phyloP scores from a whole-genome alignment of 2,329 filamentous ascomycete genomes.

The Penicillium brevicompactum region DNA sequence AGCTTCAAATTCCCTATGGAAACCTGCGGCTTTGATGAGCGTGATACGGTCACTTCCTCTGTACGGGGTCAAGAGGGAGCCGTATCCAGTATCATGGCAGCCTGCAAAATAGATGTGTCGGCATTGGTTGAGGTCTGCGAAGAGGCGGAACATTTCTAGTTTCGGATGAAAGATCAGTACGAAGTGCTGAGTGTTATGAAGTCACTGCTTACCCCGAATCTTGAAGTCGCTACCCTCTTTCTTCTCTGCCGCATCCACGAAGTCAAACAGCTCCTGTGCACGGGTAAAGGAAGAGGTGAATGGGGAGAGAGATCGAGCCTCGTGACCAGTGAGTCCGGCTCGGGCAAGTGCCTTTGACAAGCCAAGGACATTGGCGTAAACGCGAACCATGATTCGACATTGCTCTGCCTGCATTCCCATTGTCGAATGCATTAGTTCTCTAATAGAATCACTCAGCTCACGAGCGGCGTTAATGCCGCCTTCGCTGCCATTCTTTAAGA shows the following conservation, averaged over 20 bases:
- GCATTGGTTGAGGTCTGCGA: slow-evolving; percentile 62
- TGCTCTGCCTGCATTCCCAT: slow-evolving; percentile 52
- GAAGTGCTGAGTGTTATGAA: slow-evolving; percentile 9
- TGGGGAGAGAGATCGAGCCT: slow-evolving; percentile 58
- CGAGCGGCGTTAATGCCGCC: slow-evolving; percentile 61
- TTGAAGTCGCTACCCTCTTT: slow-evolving; percentile 65
- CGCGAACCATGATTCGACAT: slow-evolving; percentile 57
- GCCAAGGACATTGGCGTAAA: slow-evolving; percentile 59
- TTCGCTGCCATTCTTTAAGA: slow-evolving; percentile 51
- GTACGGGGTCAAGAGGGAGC: slow-evolving; percentile 59
- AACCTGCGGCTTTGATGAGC: slow-evolving; percentile 54
- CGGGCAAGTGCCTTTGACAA: slow-evolving; percentile 55
- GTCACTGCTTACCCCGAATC: slow-evolving; percentile 49
- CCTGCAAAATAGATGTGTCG: slow-evolving; percentile 66
- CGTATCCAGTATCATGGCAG: slow-evolving; percentile 63
- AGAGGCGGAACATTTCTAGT: slow-evolving; percentile 48
- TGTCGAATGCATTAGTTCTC: slow-evolving; percentile 45
- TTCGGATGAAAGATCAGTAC: slow-evolving; percentile 3
- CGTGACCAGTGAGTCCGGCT: slow-evolving; percentile 53
- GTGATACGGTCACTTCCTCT: slow-evolving; percentile 56
- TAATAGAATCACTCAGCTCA: slow-evolving; percentile 55
- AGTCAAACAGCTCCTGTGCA: slow-evolving; percentile 61
- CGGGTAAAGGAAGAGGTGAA: slow-evolving; percentile 62
- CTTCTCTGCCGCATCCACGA: slow-evolving; percentile 62
- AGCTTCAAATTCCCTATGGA: slow-evolving; percentile 56